Percentiles rank a stretch among this genome's conserved stretches.
Conservation (phyloP, 768 basidiomycete genomes). For the Psilocybe cubensis region DNA sequence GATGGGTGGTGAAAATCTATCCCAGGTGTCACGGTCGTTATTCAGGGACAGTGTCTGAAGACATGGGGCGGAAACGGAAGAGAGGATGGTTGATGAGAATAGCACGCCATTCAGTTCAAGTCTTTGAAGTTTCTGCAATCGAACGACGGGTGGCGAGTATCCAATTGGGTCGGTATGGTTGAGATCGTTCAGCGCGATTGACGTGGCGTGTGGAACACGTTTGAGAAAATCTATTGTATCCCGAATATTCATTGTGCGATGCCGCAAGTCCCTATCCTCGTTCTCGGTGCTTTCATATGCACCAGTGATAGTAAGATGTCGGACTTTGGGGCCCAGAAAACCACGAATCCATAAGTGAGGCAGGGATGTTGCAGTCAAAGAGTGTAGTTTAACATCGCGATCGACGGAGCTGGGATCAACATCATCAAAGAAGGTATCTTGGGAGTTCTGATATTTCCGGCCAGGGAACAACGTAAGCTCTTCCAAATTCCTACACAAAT, state of each 20-base stretch:
- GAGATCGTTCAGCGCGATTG: slow-evolving; percentile 19
- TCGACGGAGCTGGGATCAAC: slow-evolving; percentile 1
- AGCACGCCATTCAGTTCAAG: slow-evolving; percentile 20
- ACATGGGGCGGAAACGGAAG: slow-evolving; percentile 22
- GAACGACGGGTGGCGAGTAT: neutral
- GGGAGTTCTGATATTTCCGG: neutral
- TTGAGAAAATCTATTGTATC: slow-evolving; percentile 10
- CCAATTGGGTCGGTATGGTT: neutral
- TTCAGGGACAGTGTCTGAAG: slow-evolving; percentile 29
- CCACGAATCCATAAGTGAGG: slow-evolving; percentile 20
- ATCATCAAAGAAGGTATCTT: slow-evolving; percentile 17
- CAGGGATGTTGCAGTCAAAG: slow-evolving; percentile 19
- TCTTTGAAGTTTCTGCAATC: slow-evolving; percentile 21
- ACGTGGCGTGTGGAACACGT: slow-evolving; percentile 20
- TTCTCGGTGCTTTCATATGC: neutral
- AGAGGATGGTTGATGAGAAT: slow-evolving; percentile 21
- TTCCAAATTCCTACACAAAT: slow-evolving; percentile 20
- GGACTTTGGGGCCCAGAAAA: slow-evolving; percentile 31
- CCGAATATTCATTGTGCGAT: slow-evolving; percentile 10
- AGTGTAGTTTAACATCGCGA: slow-evolving; percentile 18
- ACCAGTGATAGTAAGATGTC: slow-evolving; percentile 18
- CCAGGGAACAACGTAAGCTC: slow-evolving; percentile 18
- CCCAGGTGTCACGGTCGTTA: neutral
- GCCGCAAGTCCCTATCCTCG: neutral
- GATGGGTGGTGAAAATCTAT: neutral